Evolutionary conservation across 805 yeast species (phyloP), one percentile per base, ranked within the genome.

Genomic region (Candida arabinofermentans): DNA sequence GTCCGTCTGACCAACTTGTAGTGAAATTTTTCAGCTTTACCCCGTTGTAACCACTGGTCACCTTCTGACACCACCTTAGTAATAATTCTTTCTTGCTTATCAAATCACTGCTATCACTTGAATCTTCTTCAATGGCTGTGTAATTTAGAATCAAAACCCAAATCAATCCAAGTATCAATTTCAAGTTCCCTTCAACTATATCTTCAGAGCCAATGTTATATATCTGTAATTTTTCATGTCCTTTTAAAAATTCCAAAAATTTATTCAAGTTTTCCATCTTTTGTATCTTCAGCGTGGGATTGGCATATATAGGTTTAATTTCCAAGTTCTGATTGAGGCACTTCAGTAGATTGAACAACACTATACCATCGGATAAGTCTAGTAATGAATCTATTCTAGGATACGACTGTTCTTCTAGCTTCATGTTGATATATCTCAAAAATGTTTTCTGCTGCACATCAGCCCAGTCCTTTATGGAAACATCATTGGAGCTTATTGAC

Each of bases 11-110:
- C 86, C 86, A 81, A 49, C 77, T 72, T 27, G 69, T 57, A 30
- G 75, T 65, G 57, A 81, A 81, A 54, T 81, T 78, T 10, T 58
- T 45, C 23, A 81, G 54, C 16, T 55, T 51, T 3, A 71, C 68
- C 6, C 56, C 62, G 8, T 50, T 47, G 43, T 70, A 69, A 2
- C 58, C 59, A 12, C 58, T 61, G 2, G 75, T 69, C 36, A 65
- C 61, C 19, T 66, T 53, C 50, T 77, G 79, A 42, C 82, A 67
- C 87, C 87, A 81, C 9, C 67, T 51, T 36, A 75, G 54, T 27
- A 72, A 55, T 4, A 74, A 66, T 14, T 69, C 75, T 37, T 69
- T 67, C 31, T 49, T 57, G 17, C 49, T 49, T 14, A 49, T 30
- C n/a, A 36, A 21, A 34, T 40, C 42, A 22, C 47, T 43, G 8